phyloP scores from a whole-genome alignment of 2,329 filamentous ascomycete genomes.

The Davidsoniella virescens region DNA sequence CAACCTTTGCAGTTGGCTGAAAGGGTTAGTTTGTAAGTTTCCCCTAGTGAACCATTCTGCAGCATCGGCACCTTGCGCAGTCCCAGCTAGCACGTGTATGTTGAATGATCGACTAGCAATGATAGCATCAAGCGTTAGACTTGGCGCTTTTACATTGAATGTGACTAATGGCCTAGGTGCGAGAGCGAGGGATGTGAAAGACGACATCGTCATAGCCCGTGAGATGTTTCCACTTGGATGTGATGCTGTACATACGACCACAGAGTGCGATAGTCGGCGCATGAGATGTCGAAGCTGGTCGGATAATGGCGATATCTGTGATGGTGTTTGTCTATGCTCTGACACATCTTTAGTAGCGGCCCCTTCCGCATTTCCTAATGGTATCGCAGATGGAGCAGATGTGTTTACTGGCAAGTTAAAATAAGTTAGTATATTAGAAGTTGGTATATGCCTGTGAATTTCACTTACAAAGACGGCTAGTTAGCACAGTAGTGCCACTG shows the following conservation, averaged over 20 bases:
- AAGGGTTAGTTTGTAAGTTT: slow-evolving; percentile 25
- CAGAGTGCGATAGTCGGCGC: slow-evolving; percentile 37
- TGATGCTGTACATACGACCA: slow-evolving; percentile 38
- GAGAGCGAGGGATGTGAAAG: slow-evolving; percentile 39
- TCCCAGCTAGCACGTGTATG: slow-evolving; percentile 35
- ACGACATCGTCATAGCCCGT: slow-evolving; percentile 43
- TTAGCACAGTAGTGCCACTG: too few species aligned
- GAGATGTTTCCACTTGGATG: slow-evolving; percentile 18
- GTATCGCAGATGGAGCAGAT: too few species aligned
- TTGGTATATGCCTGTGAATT: too few species aligned
- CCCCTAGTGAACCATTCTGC: slow-evolving; percentile 37
- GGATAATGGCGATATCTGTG: slow-evolving; percentile 16
- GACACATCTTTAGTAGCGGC: too few species aligned
- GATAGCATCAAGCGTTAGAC: slow-evolving; percentile 38
- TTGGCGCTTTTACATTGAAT: slow-evolving; percentile 42
- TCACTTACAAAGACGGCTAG: too few species aligned
- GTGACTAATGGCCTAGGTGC: slow-evolving; percentile 29
- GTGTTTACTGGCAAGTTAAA: too few species aligned
- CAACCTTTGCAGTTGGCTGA: slow-evolving; percentile 21
- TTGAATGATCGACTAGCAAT: slow-evolving; percentile 30
- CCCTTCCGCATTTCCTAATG: too few species aligned
- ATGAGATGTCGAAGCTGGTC: slow-evolving; percentile 36
- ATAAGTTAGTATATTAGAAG: too few species aligned
- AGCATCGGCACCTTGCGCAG: slow-evolving; percentile 29
- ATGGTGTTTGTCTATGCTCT: too few species aligned